Conservation (phyloP, 2,329 filamentous ascomycete species). For the Xylariaceae sp. region DNA sequence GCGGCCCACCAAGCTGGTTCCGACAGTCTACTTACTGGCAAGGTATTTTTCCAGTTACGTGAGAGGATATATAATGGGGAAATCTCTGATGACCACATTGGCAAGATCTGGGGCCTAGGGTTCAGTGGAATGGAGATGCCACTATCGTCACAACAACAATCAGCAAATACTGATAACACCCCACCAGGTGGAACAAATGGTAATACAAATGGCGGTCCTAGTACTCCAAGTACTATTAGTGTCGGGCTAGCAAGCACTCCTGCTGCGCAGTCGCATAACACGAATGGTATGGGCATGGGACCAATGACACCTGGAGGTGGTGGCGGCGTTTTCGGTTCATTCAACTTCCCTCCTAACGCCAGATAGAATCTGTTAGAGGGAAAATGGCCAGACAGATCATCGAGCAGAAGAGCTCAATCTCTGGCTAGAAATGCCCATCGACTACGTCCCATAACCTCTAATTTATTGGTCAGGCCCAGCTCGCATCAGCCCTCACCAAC, state of each 20-base stretch:
- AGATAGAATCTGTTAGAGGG: constrained; percentile 40
- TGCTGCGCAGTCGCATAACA: constrained; percentile 58
- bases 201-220: constrained; percentile 52
- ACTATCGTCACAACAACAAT: constrained; percentile 31
- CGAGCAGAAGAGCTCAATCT: constrained; percentile 4
- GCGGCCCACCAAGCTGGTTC: constrained; percentile 91
- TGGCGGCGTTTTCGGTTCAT: constrained; percentile 77
- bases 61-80: constrained; percentile 85
- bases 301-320: constrained; percentile 80
- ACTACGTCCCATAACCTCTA: neutral
- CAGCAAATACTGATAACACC: constrained; percentile 40
- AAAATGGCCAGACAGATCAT: constrained; percentile 18
- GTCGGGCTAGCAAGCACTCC: constrained; percentile 56
- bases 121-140: constrained; percentile 64
- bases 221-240: constrained; percentile 72
- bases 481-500: constrained; percentile 10
- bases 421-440: constrained; percentile 14
- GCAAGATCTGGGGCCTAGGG: constrained; percentile 92
- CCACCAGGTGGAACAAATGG: constrained; percentile 51
- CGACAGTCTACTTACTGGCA: constrained; percentile 90
- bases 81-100: constrained; percentile 80
- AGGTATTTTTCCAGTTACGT: constrained; percentile 92
- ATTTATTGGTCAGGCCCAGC: constrained; percentile 3
- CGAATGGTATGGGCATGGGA: constrained; percentile 65
- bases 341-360: constrained; percentile 57